A percentile compares a stretch with the other conserved stretches of the same genome.
These are phyloP conservation scores for Dimargaris verticillata DNA, from an alignment of 192 early-diverging fungal genomes.

Conservation along the genomic window DNA sequence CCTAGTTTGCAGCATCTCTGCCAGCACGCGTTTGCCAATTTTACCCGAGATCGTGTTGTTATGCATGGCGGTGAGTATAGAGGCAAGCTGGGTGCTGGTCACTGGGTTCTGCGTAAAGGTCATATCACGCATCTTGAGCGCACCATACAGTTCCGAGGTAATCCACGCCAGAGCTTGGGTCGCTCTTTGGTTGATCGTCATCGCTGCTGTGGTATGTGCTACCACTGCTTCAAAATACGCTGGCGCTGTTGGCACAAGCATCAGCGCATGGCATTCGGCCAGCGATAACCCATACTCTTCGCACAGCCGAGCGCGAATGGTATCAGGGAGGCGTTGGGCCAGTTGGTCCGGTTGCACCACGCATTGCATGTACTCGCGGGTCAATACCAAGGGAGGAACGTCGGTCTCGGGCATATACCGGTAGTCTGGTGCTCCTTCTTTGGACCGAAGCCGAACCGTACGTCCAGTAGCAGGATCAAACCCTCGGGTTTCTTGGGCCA, in stretches of 20 bases:
- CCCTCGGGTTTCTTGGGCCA: conserved; percentile 66
- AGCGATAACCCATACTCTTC: conserved; percentile 37
- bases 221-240: conserved; percentile 60
- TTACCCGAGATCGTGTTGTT: conserved; percentile 36
- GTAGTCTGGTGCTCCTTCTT: conserved; percentile 81
- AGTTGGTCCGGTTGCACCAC: conserved; percentile 27
- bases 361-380: conserved; percentile 26
- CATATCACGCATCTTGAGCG: conserved; percentile 23
- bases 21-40: conserved; percentile 52
- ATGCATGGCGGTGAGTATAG: conserved; percentile 43
- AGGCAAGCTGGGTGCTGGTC: conserved; percentile 32
- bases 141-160: conserved; percentile 33
- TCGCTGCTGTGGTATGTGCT: conserved; percentile 13
- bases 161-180: conserved; percentile 27
- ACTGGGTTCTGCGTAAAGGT: conserved; percentile 33
- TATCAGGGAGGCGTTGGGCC: conserved; percentile 67
- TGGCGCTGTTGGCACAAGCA: conserved; percentile 55
- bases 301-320: conserved; percentile 33
- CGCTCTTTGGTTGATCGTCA: too few species aligned
- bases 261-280: conserved; percentile 41
- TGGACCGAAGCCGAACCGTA: conserved; percentile 56
- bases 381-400: conserved; percentile 17
- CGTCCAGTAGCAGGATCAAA: conserved; percentile 41
- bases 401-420: conserved; percentile 72
- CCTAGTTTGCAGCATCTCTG: conserved; percentile 50